These are phyloP conservation scores for Haplosporangium sp. DNA, from an alignment of 371 early-diverging fungal species.

Conservation along the genomic window DNA sequence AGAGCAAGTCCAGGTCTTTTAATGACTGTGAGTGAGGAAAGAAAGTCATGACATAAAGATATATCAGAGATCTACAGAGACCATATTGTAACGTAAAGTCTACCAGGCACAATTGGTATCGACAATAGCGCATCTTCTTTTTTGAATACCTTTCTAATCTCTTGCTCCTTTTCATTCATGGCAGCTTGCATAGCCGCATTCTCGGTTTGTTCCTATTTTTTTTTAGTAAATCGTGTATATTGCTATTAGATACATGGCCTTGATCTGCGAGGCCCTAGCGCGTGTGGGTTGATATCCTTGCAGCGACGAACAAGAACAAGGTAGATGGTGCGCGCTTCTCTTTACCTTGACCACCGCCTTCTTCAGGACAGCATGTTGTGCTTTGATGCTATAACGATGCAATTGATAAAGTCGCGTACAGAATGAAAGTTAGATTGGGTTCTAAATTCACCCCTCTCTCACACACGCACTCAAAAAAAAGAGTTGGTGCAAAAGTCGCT, in stretches of 20 bases:
- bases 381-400: constrained; percentile 62
- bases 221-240: neutral
- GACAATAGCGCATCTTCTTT: neutral
- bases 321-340: neutral
- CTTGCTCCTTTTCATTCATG: constrained; percentile 74
- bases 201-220: constrained; percentile 66
- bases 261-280: neutral
- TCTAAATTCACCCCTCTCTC: too few species aligned
- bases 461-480: too few species aligned
- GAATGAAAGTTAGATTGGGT: too few species aligned
- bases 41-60: too few species aligned
- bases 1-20: constrained; percentile 70
- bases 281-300: too few species aligned
- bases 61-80: too few species aligned
- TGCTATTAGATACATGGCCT: neutral
- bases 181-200: constrained; percentile 67
- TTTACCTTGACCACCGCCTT: constrained; percentile 72
- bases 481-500: too few species aligned
- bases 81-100: too few species aligned
- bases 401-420: too few species aligned
- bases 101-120: too few species aligned
- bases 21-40: constrained; percentile 28
- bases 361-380: constrained; percentile 71
- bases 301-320: neutral
- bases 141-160: constrained; percentile 65